phyloP scores from a whole-genome alignment of 2,329 filamentous ascomycete species.

The Lomentospora prolificans region DNA sequence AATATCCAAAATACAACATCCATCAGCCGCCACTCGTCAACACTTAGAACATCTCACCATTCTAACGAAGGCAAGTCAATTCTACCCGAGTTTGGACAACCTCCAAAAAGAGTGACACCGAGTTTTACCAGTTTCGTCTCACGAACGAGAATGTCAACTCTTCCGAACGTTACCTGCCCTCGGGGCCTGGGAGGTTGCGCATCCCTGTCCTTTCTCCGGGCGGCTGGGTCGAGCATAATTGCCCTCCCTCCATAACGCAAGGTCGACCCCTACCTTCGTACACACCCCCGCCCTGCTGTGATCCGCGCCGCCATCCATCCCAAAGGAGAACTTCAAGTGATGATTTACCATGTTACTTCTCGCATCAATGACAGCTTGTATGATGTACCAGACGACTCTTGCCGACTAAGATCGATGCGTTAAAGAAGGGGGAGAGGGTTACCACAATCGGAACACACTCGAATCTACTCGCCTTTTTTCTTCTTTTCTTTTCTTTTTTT shows the following conservation, averaged over 20 bases:
- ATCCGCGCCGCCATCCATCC: neutral
- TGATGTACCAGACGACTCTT: too few relatives aligned
- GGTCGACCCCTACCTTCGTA: neutral
- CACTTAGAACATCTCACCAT: too few relatives aligned
- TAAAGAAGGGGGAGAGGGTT: neutral
- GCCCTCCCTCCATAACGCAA: neutral
- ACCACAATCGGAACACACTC: too few relatives aligned
- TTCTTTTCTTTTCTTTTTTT: too few relatives aligned
- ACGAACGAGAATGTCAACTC: neutral
- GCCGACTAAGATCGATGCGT: too few relatives aligned
- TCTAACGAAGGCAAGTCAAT: too few relatives aligned
- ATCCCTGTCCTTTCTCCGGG: constrained; percentile 4
- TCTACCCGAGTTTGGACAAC: neutral
- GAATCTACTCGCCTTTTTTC: too few relatives aligned
- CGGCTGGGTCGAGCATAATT: constrained; percentile 8
- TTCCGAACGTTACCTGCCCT: neutral
- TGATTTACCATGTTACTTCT: neutral
- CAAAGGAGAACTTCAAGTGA: neutral
- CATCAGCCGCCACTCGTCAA: too few relatives aligned
- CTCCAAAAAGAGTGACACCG: neutral
- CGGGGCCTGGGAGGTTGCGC: neutral
- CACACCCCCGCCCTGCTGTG: neutral
- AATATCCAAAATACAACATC: too few relatives aligned
- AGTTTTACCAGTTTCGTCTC: neutral
- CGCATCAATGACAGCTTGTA: neutral